Evolutionary conservation across 306 rosid genomes (phyloP), one percentile per base, ranked within the genome.

Genomic region (Urtica urens): DNA sequence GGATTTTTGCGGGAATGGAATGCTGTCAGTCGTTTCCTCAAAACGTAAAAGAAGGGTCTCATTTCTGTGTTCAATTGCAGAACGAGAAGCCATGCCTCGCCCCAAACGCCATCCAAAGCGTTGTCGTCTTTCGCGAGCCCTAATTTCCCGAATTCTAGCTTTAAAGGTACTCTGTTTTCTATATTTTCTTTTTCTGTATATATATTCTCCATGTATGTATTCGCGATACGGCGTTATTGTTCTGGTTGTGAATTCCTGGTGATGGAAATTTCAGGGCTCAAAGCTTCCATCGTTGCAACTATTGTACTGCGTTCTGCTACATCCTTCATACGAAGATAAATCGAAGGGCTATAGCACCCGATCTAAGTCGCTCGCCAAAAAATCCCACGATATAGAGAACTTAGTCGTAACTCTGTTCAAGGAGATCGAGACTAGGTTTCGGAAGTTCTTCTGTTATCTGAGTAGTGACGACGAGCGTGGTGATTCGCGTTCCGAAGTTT

Each of bases 381-480:
- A 46, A 26, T 23, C 26, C 15, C 37, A 48, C 31, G 66, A 69
- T 67, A 12, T 55, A 0, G 48, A 45, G 31, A 8, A 3, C 16
- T 65, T 83, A 23, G 72, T 66, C 30, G 46, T 74, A 49, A 35
- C 44, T 70, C 70, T 81, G 71, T 81, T 78, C 60, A 1, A 46
- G 49, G 60, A 72, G 27, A 88, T 84, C 15, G 19, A 49, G 35
- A 10, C 37, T 42, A 51, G 58, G 23, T 77, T 84, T 67, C 21
- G 35, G 44, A 14, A 17, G 0, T 60, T 84, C 7, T 55, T 74
- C 69, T 26, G 66, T 3, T 66, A 57, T 55, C 50, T 69, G 22
- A 13, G 20, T 51, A 16, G 26, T 48, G 38, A 59, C 19, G 41
- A 41, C 17, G 54, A 55, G 59, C 39, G 24, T 3, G 13, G 43